Percentiles rank a stretch among this genome's conserved stretches.
phyloP scores from a whole-genome alignment of 306 rosid species.

The Purshia tridentata region DNA sequence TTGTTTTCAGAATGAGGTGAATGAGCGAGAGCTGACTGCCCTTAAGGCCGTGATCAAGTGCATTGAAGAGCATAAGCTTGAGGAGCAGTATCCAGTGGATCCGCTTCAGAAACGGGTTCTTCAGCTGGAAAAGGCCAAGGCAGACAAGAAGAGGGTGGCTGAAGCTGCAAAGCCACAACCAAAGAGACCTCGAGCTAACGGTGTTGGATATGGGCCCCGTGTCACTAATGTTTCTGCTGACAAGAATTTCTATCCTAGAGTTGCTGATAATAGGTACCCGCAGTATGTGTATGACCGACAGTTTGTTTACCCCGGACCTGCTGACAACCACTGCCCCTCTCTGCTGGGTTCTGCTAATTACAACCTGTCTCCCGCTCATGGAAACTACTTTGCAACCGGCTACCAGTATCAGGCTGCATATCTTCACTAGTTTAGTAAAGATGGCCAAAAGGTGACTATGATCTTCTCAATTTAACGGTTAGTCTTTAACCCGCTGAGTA shows the following conservation, averaged over 20 bases:
- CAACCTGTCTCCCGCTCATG: slow-evolving; percentile 69
- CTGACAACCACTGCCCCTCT: slow-evolving; percentile 71
- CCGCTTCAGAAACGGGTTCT: slow-evolving; percentile 74
- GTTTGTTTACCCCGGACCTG: slow-evolving; percentile 66
- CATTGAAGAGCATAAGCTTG: slow-evolving; percentile 95
- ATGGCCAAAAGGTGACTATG: slow-evolving; percentile 53
- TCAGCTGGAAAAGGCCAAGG: slow-evolving; percentile 87
- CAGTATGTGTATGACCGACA: slow-evolving; percentile 74
- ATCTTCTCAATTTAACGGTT: slow-evolving; percentile 66
- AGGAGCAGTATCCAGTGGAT: slow-evolving; percentile 71
- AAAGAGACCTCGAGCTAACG: slow-evolving; percentile 90
- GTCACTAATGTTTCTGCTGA: slow-evolving; percentile 57
- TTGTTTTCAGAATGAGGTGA: slow-evolving; percentile 72
- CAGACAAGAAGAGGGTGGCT: slow-evolving; percentile 89
- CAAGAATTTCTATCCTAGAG: slow-evolving; percentile 70
- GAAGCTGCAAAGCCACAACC: slow-evolving; percentile 94
- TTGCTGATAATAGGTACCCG: slow-evolving; percentile 84
- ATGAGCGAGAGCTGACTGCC: slow-evolving; percentile 84
- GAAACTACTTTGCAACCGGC: slow-evolving; percentile 84
- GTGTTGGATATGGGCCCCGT: slow-evolving; percentile 65
- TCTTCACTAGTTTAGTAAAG: slow-evolving; percentile 69
- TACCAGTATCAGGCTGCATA: slow-evolving; percentile 92
- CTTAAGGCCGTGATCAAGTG: slow-evolving; percentile 78
- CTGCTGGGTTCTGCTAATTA: slow-evolving; percentile 64
- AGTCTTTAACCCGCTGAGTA: slow-evolving; percentile 69